These are phyloP conservation scores for Penicillium sp. DNA, from an alignment of 2,329 filamentous ascomycete species.

Conservation along the genomic window DNA sequence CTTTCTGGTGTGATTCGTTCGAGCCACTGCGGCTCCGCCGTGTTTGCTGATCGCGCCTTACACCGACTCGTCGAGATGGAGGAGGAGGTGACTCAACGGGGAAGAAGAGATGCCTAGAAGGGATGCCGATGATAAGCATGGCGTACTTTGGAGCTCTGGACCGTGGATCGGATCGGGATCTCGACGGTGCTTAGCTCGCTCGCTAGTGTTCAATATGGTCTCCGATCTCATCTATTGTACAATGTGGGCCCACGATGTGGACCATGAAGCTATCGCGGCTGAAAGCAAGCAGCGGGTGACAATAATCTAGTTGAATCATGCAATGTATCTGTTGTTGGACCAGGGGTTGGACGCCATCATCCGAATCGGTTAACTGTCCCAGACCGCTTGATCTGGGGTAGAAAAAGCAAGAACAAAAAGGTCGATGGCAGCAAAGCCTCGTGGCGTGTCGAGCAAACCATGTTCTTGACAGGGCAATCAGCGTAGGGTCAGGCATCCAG, in stretches of 20 bases:
- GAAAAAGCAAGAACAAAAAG: neutral
- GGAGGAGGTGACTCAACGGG: neutral
- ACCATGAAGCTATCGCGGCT: too few relatives aligned
- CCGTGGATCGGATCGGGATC: too few relatives aligned
- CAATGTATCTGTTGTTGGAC: too few relatives aligned
- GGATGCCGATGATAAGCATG: neutral
- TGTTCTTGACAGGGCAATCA: neutral
- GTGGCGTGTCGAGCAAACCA: neutral
- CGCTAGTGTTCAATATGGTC: too few relatives aligned
- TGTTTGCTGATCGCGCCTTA: constrained; percentile 27
- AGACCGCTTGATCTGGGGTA: neutral
- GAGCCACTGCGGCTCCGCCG: constrained; percentile 35
- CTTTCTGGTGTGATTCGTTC: neutral
- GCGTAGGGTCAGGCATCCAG: neutral
- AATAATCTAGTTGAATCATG: too few relatives aligned
- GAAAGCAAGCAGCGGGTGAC: too few relatives aligned
- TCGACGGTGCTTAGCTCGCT: too few relatives aligned
- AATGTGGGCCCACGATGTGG: too few relatives aligned
- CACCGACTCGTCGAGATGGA: neutral
- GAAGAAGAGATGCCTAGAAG: neutral
- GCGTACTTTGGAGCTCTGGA: too few relatives aligned
- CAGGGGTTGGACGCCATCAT: too few relatives aligned
- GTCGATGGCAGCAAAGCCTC: neutral
- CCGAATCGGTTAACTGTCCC: too few relatives aligned
- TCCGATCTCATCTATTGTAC: too few relatives aligned